Evolutionary conservation across 1,284 basidiomycete genomes (phyloP).

Genomic region (Malassezia psittaci): DNA sequence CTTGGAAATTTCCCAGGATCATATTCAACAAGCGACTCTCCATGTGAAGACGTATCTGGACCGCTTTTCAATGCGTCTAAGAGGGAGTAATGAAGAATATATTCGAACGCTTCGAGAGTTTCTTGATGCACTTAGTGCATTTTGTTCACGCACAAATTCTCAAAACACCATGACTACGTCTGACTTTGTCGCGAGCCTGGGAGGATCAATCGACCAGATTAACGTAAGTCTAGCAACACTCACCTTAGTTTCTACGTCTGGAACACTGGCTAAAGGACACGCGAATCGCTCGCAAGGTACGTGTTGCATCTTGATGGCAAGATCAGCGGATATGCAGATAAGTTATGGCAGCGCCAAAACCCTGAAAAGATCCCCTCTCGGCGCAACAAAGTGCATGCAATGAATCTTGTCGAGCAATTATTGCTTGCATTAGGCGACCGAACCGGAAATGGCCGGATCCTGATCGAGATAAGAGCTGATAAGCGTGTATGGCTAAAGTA

Average conservation of each 20-base stretch:
- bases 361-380: slow-evolving; percentile 46
- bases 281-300: slow-evolving; percentile 59
- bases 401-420: slow-evolving; percentile 75
- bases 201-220: slow-evolving; percentile 59
- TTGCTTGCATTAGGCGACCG: slow-evolving; percentile 70
- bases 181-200: slow-evolving; percentile 60
- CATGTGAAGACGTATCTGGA: slow-evolving; percentile 71
- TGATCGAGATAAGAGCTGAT: slow-evolving; percentile 24
- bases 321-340: slow-evolving; percentile 70
- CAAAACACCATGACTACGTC: slow-evolving; percentile 58
- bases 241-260: slow-evolving; percentile 57
- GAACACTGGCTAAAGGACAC: slow-evolving; percentile 72
- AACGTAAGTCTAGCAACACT: slow-evolving; percentile 51
- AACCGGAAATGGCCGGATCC: slow-evolving; percentile 60
- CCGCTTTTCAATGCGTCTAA: slow-evolving; percentile 67
- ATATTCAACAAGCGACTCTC: slow-evolving; percentile 59
- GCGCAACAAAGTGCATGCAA: slow-evolving; percentile 44
- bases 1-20: slow-evolving; percentile 57
- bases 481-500: slow-evolving; percentile 64
- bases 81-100: slow-evolving; percentile 64
- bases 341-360: slow-evolving; percentile 54
- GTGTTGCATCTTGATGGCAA: slow-evolving; percentile 48
- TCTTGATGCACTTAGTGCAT: slow-evolving; percentile 21
- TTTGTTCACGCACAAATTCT: slow-evolving; percentile 12
- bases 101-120: slow-evolving; percentile 58